Conservation (phyloP, 1,284 basidiomycete genomes). For the Bondarzewia mesenterica region DNA sequence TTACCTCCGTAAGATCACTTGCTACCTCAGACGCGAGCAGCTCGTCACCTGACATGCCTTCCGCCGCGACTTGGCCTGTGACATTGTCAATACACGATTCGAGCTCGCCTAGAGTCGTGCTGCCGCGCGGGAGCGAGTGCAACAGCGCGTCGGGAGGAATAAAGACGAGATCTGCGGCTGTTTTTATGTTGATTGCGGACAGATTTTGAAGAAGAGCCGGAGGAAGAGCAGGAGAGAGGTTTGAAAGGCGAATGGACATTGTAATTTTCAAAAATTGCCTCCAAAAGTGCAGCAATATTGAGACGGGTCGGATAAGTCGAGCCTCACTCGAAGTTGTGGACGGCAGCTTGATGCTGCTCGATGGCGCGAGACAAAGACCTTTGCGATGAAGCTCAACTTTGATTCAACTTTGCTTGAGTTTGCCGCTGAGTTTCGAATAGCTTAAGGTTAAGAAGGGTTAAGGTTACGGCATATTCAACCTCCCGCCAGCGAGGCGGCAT, state of each 20-base stretch:
- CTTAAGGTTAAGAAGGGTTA: too few relatives aligned
- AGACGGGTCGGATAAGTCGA: too few relatives aligned
- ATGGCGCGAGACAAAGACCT: too few relatives aligned
- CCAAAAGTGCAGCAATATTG: too few relatives aligned
- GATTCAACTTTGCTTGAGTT: too few relatives aligned
- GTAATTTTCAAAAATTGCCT: too few relatives aligned
- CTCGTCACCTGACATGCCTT: slow-evolving; percentile 30
- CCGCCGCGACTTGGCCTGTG: slow-evolving; percentile 32
- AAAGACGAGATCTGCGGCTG: slow-evolving; percentile 53
- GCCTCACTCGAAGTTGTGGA: too few relatives aligned
- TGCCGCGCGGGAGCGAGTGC: slow-evolving; percentile 37
- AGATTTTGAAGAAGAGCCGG: slow-evolving; percentile 25
- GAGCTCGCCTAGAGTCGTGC: slow-evolving; percentile 41
- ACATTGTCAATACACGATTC: slow-evolving; percentile 30
- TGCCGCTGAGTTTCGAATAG: too few relatives aligned
- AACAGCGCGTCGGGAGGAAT: slow-evolving; percentile 39
- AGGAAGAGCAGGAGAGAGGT: slow-evolving; percentile 13
- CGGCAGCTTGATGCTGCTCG: too few relatives aligned
- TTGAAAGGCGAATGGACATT: slow-evolving; percentile 6
- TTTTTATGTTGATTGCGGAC: slow-evolving; percentile 38
- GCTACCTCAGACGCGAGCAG: slow-evolving; percentile 25
- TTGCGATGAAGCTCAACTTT: too few relatives aligned
- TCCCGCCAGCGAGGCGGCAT: too few relatives aligned
- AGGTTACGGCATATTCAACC: too few relatives aligned
- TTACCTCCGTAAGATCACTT: slow-evolving; percentile 12